These are phyloP conservation scores for Lentithecium fluviatile DNA, from an alignment of 495 filamentous ascomycete genomes.

Conservation along the genomic window DNA sequence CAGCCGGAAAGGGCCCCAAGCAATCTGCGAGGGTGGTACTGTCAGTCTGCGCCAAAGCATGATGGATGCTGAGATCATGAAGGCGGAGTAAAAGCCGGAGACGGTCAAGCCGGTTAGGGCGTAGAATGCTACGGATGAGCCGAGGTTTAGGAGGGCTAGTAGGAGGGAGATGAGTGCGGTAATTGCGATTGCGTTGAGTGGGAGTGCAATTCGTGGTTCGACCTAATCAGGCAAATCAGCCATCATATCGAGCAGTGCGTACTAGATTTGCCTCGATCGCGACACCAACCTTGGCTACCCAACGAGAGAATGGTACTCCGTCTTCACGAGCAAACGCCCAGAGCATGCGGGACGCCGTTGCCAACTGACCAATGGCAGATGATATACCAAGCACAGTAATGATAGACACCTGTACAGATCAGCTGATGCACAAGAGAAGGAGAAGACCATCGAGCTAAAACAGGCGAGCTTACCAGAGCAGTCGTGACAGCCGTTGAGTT, in stretches of 20 bases:
- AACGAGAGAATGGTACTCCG: constrained; percentile 17
- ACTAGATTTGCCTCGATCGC: too few relatives aligned
- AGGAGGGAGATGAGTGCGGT: constrained; percentile 8
- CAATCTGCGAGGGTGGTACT: not conserved
- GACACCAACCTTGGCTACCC: constrained; percentile 1
- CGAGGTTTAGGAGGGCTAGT: constrained; percentile 17
- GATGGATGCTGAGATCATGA: constrained; percentile 17
- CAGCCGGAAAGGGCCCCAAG: constrained; percentile 28
- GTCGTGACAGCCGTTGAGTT: constrained; percentile 2
- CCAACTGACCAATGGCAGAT: constrained; percentile 2
- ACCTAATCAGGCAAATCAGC: constrained; percentile 1
- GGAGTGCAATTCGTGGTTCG: constrained; percentile 8
- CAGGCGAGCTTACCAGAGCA: constrained; percentile 13
- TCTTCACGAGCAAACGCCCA: constrained; percentile 30
- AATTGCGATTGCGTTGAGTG: constrained; percentile 17
- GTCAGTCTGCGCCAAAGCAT: constrained; percentile 19
- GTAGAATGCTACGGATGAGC: constrained; percentile 15
- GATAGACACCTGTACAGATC: not conserved
- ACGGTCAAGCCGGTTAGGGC: constrained; percentile 11
- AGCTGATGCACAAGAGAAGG: not conserved
- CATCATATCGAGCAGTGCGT: too few relatives aligned
- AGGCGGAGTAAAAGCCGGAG: constrained; percentile 24
- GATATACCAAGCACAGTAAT: constrained; percentile 9
- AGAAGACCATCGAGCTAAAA: not conserved
- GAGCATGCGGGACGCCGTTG: constrained; percentile 22